Conservation (phyloP, 2,329 filamentous ascomycete species). For the Akanthomyces lecanii region DNA sequence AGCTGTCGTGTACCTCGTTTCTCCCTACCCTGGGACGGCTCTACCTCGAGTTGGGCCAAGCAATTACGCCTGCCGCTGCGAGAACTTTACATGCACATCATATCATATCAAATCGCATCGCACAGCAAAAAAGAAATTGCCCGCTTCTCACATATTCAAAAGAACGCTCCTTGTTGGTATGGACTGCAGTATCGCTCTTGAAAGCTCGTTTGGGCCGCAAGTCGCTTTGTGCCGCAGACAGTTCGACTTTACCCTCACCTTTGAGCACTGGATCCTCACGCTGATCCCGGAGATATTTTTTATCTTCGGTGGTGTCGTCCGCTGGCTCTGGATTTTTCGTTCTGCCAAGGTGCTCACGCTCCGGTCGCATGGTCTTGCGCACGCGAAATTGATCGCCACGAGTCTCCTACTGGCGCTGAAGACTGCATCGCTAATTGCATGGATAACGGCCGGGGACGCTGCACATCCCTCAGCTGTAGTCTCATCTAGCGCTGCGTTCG, state of each 20-base stretch:
- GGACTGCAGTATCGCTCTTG: background rate
- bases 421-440: background rate
- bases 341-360: background rate
- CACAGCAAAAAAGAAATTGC: background rate
- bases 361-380: constrained; percentile 1
- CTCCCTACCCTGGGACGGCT: background rate
- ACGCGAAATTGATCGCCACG: background rate
- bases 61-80: background rate
- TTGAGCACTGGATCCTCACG: constrained; percentile 3
- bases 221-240: constrained; percentile 5
- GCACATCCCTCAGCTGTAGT: background rate
- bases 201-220: background rate
- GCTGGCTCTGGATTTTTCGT: constrained; percentile 4
- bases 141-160: background rate
- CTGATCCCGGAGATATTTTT: constrained; percentile 2
- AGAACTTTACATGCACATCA: background rate
- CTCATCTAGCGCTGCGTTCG: background rate
- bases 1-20: background rate
- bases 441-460: background rate
- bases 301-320: background rate
- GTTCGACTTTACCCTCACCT: constrained; percentile 8
- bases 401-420: background rate
- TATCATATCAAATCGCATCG: too few species aligned
- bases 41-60: background rate
- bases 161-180: background rate